Conservation (phyloP, 2,329 filamentous ascomycete genomes). For the Aureobasidium leucospermi region DNA sequence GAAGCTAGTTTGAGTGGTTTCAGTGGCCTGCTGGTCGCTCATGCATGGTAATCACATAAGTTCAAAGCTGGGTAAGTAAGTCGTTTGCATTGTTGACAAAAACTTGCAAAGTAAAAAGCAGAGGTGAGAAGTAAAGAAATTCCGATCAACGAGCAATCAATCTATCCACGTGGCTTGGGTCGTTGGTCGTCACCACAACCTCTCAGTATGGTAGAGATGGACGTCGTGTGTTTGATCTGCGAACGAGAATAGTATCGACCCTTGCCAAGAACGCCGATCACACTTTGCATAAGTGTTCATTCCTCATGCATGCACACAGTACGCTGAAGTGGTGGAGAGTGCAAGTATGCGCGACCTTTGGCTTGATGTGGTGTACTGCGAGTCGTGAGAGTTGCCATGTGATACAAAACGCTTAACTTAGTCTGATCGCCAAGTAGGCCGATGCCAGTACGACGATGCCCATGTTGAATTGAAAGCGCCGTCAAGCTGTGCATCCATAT, state of each 20-base stretch:
- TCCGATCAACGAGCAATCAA: not conserved
- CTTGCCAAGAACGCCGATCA: conserved; percentile 2
- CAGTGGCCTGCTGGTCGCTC: not conserved
- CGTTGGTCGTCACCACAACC: not conserved
- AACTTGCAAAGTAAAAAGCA: too few species aligned
- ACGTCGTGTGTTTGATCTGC: conserved; percentile 8
- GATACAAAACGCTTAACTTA: not conserved
- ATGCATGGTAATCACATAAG: not conserved
- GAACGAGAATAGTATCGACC: not conserved
- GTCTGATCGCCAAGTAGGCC: not conserved
- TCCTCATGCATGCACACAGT: not conserved
- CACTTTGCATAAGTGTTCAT: not conserved
- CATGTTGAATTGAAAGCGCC: not conserved
- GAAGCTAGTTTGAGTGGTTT: not conserved
- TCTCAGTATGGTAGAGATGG: not conserved
- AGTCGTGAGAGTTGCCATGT: not conserved
- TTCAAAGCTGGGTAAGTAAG: not conserved
- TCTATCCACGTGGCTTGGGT: not conserved
- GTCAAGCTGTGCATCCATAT: not conserved
- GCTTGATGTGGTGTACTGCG: not conserved
- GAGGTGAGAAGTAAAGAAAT: not conserved
- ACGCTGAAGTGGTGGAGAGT: not conserved
- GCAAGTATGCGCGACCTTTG: not conserved
- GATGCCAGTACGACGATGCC: not conserved
- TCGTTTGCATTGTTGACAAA: not conserved